Evolutionary conservation across 495 filamentous ascomycete species (phyloP).

Genomic region (Lepraria neglecta): DNA sequence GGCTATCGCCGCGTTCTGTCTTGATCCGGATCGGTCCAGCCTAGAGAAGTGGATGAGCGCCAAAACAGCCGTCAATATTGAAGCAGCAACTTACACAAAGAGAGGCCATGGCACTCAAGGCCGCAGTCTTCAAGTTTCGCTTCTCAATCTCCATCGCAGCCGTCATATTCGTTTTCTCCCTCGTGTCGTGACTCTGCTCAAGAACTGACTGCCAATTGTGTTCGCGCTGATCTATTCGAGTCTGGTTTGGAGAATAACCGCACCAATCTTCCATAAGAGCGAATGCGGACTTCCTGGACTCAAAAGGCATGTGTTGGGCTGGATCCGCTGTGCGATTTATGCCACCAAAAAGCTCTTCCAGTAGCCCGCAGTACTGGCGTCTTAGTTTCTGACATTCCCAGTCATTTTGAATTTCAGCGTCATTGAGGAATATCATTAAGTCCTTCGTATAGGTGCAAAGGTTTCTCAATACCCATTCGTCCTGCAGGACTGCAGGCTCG

Average conservation of each 20-base stretch:
- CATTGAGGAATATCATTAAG: conserved; percentile 86
- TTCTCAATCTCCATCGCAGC: conserved; percentile 97
- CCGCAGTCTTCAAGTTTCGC: conserved; percentile 79
- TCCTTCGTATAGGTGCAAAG: conserved; percentile 86
- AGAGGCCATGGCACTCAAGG: conserved; percentile 90
- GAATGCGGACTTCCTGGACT: conserved; percentile 87
- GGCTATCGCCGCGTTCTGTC: conserved; percentile 71
- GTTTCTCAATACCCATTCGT: conserved; percentile 90
- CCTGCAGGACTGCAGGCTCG: conserved; percentile 68
- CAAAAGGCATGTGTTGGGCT: conserved; percentile 90
- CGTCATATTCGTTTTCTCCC: conserved; percentile 65
- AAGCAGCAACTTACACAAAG: conserved; percentile 59
- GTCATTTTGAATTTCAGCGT: conserved; percentile 88
- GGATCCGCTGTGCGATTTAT: conserved; percentile 83
- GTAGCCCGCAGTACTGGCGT: conserved; percentile 85
- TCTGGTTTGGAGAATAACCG: conserved; percentile 88
- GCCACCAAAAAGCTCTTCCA: conserved; percentile 88
- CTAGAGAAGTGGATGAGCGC: conserved; percentile 31
- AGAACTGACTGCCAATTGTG: conserved; percentile 81
- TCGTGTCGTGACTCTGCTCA: conserved; percentile 55
- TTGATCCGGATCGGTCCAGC: conserved; percentile 82
- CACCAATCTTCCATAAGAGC: conserved; percentile 99
- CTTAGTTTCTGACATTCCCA: conserved; percentile 92
- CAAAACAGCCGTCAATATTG: conserved; percentile 8
- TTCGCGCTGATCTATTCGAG: conserved; percentile 73